A percentile compares a stretch with the other conserved stretches of the same genome.
Evolutionary conservation across 2,329 filamentous ascomycete genomes (phyloP).

Genomic region (Paradendryphiella salina): DNA sequence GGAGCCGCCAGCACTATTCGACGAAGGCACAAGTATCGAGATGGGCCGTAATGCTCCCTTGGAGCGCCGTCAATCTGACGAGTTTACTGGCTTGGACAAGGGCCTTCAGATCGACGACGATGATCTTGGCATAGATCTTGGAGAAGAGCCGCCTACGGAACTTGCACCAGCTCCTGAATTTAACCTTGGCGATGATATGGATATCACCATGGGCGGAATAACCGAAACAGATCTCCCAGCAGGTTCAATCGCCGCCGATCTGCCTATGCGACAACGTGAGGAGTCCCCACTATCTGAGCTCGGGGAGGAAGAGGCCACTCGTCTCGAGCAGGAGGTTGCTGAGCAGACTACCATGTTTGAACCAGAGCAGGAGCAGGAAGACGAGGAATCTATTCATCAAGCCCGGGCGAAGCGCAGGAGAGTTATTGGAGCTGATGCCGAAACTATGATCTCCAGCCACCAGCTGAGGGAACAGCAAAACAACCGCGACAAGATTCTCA

Average conservation of each 20-base stretch:
- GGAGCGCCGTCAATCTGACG: constrained; percentile 48
- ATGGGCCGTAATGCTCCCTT: constrained; percentile 82
- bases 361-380: constrained; percentile 59
- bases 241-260: constrained; percentile 53
- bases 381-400: constrained; percentile 61
- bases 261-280: constrained; percentile 49
- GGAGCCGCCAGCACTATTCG: constrained; percentile 17
- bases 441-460: constrained; percentile 74
- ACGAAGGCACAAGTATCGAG: constrained; percentile 70
- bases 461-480: constrained; percentile 86
- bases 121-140: constrained; percentile 52
- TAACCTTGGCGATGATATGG: constrained; percentile 39
- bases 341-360: constrained; percentile 46
- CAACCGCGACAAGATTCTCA: constrained; percentile 84
- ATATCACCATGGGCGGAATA: constrained; percentile 52
- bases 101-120: constrained; percentile 57
- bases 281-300: constrained; percentile 60
- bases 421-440: constrained; percentile 76
- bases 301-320: constrained; percentile 57
- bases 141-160: constrained; percentile 38
- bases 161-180: constrained; percentile 29
- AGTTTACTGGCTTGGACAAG: constrained; percentile 56
- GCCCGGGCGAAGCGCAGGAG: constrained; percentile 78
- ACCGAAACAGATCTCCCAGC: constrained; percentile 52
- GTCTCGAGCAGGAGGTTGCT: constrained; percentile 65